Evolutionary conservation across 345 rosid species (phyloP).

Genomic region (Eutrema yunnanense): DNA sequence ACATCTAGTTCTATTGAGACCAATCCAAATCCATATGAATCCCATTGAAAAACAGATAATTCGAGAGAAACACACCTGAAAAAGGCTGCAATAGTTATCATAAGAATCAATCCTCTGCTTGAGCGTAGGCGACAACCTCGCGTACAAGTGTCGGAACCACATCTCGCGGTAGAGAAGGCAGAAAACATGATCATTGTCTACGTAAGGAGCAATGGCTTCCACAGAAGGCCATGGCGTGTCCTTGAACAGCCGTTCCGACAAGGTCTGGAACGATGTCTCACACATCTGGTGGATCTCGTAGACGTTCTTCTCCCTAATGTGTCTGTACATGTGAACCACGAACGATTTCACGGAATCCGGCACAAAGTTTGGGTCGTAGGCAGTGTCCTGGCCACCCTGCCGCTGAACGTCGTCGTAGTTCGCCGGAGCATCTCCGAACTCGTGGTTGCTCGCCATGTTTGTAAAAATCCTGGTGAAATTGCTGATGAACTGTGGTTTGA

Average conservation of each 20-base stretch:
- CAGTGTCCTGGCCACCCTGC: constrained; percentile 33
- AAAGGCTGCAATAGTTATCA: constrained; percentile 91
- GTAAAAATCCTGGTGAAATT: neutral
- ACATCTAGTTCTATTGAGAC: neutral
- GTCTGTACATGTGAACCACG: constrained; percentile 90
- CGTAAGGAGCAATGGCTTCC: constrained; percentile 76
- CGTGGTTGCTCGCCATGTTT: constrained; percentile 56
- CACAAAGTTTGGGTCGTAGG: constrained; percentile 81
- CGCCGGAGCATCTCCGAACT: constrained; percentile 44
- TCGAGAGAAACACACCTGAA: constrained; percentile 42
- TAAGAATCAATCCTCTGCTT: constrained; percentile 96
- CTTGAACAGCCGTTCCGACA: constrained; percentile 86
- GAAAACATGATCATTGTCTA: constrained; percentile 92
- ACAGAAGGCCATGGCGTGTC: constrained; percentile 97
- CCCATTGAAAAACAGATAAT: neutral
- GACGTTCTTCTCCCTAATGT: constrained; percentile 94
- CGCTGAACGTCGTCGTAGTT: constrained; percentile 36
- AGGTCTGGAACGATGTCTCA: constrained; percentile 87
- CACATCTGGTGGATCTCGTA: constrained; percentile 99
- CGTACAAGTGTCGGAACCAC: constrained; percentile 97
- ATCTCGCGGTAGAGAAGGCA: constrained; percentile 96
- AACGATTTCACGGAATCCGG: constrained; percentile 94
- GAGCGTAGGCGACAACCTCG: constrained; percentile 80
- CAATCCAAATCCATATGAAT: neutral
- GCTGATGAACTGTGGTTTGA: neutral